Evolutionary conservation across 345 rosid species (phyloP).

Genomic region (Cardamine occulta): DNA sequence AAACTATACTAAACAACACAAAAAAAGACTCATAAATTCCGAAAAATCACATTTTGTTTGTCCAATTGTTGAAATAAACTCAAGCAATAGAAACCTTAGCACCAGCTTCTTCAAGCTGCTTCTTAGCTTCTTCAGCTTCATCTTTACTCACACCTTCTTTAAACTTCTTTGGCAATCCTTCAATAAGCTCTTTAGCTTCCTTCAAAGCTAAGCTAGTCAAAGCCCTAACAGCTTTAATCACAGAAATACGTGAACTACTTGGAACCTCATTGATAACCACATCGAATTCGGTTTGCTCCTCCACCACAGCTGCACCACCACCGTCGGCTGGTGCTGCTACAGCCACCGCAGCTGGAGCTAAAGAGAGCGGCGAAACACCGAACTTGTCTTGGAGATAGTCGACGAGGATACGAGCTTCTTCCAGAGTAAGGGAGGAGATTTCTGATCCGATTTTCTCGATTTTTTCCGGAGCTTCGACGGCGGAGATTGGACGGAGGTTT

Average conservation of each 20-base stretch:
- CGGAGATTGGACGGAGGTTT: slow-evolving; percentile 62
- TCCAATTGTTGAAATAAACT: not conserved
- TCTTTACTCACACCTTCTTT: slow-evolving; percentile 76
- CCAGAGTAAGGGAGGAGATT: slow-evolving; percentile 71
- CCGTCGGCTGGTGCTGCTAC: slow-evolving; percentile 51
- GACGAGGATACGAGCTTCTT: slow-evolving; percentile 75
- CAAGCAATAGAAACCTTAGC: slow-evolving; percentile 68
- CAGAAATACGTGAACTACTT: slow-evolving; percentile 67
- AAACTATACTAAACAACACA: slow-evolving; percentile 24
- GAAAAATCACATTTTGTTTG: not conserved
- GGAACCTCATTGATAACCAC: slow-evolving; percentile 83
- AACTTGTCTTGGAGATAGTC: slow-evolving; percentile 86
- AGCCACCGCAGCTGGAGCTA: slow-evolving; percentile 61
- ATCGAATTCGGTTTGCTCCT: slow-evolving; percentile 88
- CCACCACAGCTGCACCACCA: slow-evolving; percentile 49
- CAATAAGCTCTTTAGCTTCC: slow-evolving; percentile 87
- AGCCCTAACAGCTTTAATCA: slow-evolving; percentile 80
- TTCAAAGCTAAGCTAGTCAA: slow-evolving; percentile 80
- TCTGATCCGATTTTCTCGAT: slow-evolving; percentile 68
- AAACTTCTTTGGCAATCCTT: slow-evolving; percentile 88
- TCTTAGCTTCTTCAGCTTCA: slow-evolving; percentile 90
- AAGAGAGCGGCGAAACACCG: slow-evolving; percentile 78
- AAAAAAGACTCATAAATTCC: not conserved
- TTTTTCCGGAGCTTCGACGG: slow-evolving; percentile 75
- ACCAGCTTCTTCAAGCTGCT: slow-evolving; percentile 86